phyloP scores from a whole-genome alignment of 1,139 yeast species.

The Kurtzmaniella natalensis region DNA sequence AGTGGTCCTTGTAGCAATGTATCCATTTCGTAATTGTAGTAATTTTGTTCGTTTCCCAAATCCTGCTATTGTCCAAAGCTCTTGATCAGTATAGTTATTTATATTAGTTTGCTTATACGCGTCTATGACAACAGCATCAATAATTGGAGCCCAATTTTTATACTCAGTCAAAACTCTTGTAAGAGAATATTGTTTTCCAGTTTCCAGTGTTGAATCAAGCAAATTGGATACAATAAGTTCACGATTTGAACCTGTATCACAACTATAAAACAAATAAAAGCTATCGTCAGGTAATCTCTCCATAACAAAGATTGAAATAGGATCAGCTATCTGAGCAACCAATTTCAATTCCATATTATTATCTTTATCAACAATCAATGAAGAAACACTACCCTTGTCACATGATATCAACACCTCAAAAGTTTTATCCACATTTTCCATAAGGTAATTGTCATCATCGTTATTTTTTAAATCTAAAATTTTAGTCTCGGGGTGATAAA shows the following conservation, averaged over 20 bases:
- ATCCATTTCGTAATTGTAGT: constrained; percentile 37
- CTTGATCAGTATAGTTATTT: constrained; percentile 23
- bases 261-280: constrained; percentile 26
- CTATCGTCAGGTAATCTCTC: constrained; percentile 15
- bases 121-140: constrained; percentile 37
- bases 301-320: constrained; percentile 30
- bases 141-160: constrained; percentile 48
- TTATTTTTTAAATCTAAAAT: constrained; percentile 8
- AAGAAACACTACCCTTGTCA: constrained; percentile 38
- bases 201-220: constrained; percentile 8
- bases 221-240: constrained; percentile 19
- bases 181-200: constrained; percentile 11
- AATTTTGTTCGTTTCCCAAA: constrained; percentile 33
- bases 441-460: constrained; percentile 3
- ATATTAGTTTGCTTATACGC: constrained; percentile 17
- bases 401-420: constrained; percentile 40
- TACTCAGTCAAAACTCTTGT: constrained; percentile 20
- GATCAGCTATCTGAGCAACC: constrained; percentile 25
- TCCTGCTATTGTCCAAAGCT: constrained; percentile 48
- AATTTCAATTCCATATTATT: constrained; percentile 16
- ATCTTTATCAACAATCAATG: constrained; percentile 17
- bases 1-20: constrained; percentile 23
- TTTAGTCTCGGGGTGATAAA: constrained; percentile 21
- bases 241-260: constrained; percentile 32
- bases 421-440: constrained; percentile 8